Base-by-base conservation (phyloP, 2,329 filamentous ascomycete genomes). In the Ophiocordyceps camponoti-saundersi region DNA sequence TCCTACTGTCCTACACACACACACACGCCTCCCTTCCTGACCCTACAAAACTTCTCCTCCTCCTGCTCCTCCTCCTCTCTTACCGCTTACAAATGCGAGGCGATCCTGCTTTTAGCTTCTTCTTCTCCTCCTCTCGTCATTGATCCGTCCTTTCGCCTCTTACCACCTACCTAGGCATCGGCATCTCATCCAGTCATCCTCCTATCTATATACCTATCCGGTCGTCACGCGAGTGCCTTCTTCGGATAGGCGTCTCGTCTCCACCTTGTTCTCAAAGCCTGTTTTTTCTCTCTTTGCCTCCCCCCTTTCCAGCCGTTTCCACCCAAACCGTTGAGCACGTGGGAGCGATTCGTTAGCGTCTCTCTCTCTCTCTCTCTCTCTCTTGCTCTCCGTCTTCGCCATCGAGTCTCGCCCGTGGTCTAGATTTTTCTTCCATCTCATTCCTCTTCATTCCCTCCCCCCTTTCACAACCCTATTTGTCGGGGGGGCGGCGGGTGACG, bases 11-110 rank as follows among this genome's bases (percentile, higher is more conserved):
- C 4, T 26, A 26, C 23, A 26, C 8, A 26, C 8, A 8, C 8
- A 26, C 23, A 26, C 8, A 26, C 23, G 23, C 23, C 23, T 26
- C 4, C 23, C 23, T 26, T 4, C 23, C 23, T 26, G n/a, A n/a
- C n/a, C n/a, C n/a, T n/a, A n/a, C n/a, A n/a, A n/a, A n/a, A 26
- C 23, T 26, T 8, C 23, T 26, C 23, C 23, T 26, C 4, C 8
- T 4, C 23, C 23, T 26, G 8, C 26, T 29, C 13, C 34, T 21
- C 39, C 36, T 15, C 26, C 18, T 32, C 21, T 18, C 26, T 42
- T 21, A n/a, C 21, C 15, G 45, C 45, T 46, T 46, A 46, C 45
- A 46, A 46, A 46, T 46, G 45, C 45, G 42, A 16, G 8, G 29
- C 39, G n/a, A 40, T 2, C n/a, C 36, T 40, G 36, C 15, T 40